phyloP scores from a whole-genome alignment of 108 stramenopile species.

The Schizochytrium sp. region DNA sequence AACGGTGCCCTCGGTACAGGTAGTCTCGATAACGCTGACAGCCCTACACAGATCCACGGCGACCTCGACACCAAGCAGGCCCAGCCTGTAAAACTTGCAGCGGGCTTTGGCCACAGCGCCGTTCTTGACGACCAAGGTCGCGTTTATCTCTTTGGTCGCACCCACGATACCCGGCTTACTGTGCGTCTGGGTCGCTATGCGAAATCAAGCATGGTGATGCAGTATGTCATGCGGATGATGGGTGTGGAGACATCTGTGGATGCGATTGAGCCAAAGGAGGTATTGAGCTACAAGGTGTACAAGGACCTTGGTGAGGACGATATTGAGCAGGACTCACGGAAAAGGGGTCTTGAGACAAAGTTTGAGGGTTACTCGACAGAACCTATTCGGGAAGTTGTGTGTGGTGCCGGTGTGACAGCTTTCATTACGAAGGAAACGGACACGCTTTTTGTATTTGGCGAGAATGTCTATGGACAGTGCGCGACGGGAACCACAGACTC shows the following conservation, averaged over 20 bases:
- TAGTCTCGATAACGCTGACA: neutral
- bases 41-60: neutral
- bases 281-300: neutral
- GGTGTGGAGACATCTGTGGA: neutral
- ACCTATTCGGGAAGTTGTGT: slow-evolving; percentile 1
- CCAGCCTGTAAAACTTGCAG: neutral
- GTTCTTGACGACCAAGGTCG: neutral
- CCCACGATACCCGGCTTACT: neutral
- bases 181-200: slow-evolving; percentile 42
- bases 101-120: slow-evolving; percentile 25
- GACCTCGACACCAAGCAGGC: neutral
- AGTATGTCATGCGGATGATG: neutral
- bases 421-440: neutral
- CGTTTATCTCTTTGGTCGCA: slow-evolving; percentile 30
- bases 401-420: slow-evolving; percentile 14
- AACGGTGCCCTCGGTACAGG: slow-evolving; percentile 44
- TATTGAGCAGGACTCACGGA: neutral
- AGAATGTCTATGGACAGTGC: slow-evolving; percentile 18
- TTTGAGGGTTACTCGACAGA: neutral
- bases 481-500: neutral
- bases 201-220: neutral
- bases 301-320: neutral
- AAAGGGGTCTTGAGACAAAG: neutral
- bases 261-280: neutral
- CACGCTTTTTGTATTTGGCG: slow-evolving; percentile 33